Evolutionary conservation across 257 asterid genomes (phyloP), one percentile per base, ranked within the genome.

Genomic region (Ballota nigra): DNA sequence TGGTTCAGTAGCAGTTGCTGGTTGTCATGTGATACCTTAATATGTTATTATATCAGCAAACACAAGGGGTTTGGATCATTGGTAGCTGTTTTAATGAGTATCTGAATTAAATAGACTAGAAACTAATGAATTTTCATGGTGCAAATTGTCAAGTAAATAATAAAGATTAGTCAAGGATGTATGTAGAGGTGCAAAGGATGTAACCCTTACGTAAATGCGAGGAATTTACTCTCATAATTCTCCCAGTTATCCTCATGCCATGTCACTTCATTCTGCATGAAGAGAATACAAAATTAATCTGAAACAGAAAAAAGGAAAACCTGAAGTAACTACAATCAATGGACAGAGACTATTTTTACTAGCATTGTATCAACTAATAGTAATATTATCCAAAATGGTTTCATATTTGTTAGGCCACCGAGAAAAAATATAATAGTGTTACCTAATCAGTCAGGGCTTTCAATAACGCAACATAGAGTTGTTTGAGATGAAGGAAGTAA

Each of bases 231-330:
- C 80, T 93, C 98, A 22, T 12, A 20, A 68, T 91, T 91, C 63
- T 71, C 89, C 97, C 98, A 93, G 86, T 89, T 89, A 81, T 91
- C 87, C 80, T 91, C 98, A 40, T 90, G 98, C 98, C 98, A 93
- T 18, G 98, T 91, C 76, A 93, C 89, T 1, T 93, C 97, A 58
- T 76, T 73, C 98, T 93, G 92, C 86, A 82, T 24, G 63, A 76
- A 43, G 41, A 63, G 49, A 60, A 52, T 59, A 33, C 24, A 49
- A 29, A 68, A 40, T 59, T 64, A 70, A 45, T 58, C 67, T 38
- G 43, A 47, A 72, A 66, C 41, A 38, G 24, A 45, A 43, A 15
- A 47, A 16, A 26, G 36, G 47, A 34, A 66, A 40, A 41, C 24
- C 16, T 66, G 38, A 79, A 73, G 51, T 11, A 31, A 33, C 20